These are phyloP conservation scores for Labyrinthula sp. DNA, from an alignment of 352 stramenopile genomes.

Conservation along the genomic window DNA sequence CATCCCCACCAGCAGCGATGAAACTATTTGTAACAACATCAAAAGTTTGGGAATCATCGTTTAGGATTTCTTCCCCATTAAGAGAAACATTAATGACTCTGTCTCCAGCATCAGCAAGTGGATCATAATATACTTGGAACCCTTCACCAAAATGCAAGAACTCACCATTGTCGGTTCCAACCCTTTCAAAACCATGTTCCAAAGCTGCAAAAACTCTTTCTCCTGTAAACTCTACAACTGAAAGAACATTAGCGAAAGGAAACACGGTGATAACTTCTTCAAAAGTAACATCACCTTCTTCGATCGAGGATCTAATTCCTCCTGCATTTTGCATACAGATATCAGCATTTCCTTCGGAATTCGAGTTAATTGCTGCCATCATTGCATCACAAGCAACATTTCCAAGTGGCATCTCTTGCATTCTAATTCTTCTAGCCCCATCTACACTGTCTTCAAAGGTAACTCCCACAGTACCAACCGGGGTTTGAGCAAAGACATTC, in stretches of 20 bases:
- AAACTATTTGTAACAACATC: slow-evolving; percentile 20
- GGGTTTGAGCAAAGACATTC: neutral
- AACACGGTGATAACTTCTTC: slow-evolving; percentile 12
- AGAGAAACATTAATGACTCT: neutral
- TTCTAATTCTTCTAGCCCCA: too few species aligned
- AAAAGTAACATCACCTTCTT: slow-evolving; percentile 12
- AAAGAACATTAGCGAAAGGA: slow-evolving; percentile 19
- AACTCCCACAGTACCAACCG: slow-evolving; percentile 6
- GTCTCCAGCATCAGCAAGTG: neutral
- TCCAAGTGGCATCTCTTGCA: slow-evolving; percentile 12
- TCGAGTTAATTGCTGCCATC: slow-evolving; percentile 1
- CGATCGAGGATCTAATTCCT: slow-evolving; percentile 7
- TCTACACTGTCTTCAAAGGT: too few species aligned
- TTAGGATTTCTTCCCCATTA: slow-evolving; percentile 4
- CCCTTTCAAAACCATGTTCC: slow-evolving; percentile 9
- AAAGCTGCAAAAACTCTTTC: slow-evolving; percentile 3
- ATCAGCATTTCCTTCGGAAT: slow-evolving; percentile 1
- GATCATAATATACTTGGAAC: slow-evolving; percentile 2
- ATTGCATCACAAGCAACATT: slow-evolving; percentile 23
- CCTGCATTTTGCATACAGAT: slow-evolving; percentile 14
- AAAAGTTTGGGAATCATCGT: neutral
- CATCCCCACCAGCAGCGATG: slow-evolving; percentile 7
- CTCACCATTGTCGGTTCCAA: slow-evolving; percentile 6
- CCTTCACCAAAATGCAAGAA: slow-evolving; percentile 14
- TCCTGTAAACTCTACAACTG: slow-evolving; percentile 11